Evolutionary conservation across 1,139 yeast genomes (phyloP).

Genomic region (Blastobotrys persicus): DNA sequence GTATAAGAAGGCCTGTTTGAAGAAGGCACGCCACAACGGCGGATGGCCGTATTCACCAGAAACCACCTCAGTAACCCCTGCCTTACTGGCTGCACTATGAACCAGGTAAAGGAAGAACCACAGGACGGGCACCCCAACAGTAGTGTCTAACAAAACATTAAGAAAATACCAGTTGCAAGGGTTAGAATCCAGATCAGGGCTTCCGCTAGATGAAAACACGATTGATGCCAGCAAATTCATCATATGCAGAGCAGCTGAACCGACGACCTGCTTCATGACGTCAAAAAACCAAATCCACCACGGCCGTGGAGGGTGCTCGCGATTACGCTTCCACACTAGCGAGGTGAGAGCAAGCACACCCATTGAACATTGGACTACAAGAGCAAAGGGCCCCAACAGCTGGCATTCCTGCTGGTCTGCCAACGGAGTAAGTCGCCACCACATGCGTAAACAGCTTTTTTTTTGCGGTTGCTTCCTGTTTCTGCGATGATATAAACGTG

Average conservation of each 20-base stretch:
- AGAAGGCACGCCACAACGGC: conserved; percentile 62
- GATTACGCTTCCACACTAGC: conserved; percentile 68
- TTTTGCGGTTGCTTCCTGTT: background rate
- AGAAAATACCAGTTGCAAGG: conserved; percentile 75
- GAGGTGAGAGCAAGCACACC: conserved; percentile 77
- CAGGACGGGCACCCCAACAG: conserved; percentile 87
- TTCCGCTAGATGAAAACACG: conserved; percentile 42
- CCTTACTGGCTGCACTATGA: conserved; percentile 48
- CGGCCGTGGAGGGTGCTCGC: conserved; percentile 82
- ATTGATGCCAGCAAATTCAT: conserved; percentile 75
- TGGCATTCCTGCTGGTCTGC: conserved; percentile 33
- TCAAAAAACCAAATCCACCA: conserved; percentile 89
- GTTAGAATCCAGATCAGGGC: conserved; percentile 37
- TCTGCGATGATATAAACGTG: background rate
- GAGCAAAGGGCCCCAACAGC: conserved; percentile 45
- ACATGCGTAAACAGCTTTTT: background rate
- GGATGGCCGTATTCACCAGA: conserved; percentile 83
- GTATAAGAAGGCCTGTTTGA: conserved; percentile 73
- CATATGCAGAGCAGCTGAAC: conserved; percentile 80
- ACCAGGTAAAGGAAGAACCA: conserved; percentile 51
- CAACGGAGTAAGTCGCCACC: conserved; percentile 5
- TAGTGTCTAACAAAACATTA: conserved; percentile 84
- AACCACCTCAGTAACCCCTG: conserved; percentile 58
- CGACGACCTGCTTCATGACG: conserved; percentile 83
- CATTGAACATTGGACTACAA: conserved; percentile 44